These are phyloP conservation scores for Rhodamnia argentea DNA, from an alignment of 345 rosid genomes.

Conservation along the genomic window DNA sequence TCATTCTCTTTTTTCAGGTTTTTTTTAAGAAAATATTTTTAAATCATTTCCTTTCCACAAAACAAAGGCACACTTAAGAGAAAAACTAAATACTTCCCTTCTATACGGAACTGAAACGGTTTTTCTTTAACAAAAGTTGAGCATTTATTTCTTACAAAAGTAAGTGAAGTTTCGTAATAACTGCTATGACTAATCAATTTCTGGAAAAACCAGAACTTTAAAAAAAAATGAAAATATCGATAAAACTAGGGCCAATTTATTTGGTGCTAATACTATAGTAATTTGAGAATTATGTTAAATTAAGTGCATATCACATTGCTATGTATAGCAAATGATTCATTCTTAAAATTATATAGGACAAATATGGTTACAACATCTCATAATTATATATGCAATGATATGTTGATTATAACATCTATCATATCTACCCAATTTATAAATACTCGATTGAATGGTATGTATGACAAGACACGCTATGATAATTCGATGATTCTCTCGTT, in stretches of 20 bases:
- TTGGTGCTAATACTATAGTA: no score
- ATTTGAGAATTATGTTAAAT: no score
- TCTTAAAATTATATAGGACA: no score
- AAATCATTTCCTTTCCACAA: background rate
- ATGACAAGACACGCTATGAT: background rate
- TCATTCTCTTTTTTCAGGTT: background rate
- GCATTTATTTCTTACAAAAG: no score
- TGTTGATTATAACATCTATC: background rate
- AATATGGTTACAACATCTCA: no score
- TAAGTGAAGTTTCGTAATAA: no score
- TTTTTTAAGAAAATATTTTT: background rate
- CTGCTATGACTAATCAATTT: no score
- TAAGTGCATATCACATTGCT: no score
- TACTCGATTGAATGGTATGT: background rate
- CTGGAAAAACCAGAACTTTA: no score
- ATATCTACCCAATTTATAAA: background rate
- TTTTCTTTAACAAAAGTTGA: background rate
- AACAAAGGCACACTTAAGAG: background rate
- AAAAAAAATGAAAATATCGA: no score
- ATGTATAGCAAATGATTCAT: no score
- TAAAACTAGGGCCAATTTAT: no score
- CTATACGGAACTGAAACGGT: background rate
- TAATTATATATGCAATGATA: background rate
- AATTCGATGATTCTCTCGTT: background rate
- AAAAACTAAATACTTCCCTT: background rate